Conservation (phyloP, 805 yeast genomes). For the Saturnispora silvae region DNA sequence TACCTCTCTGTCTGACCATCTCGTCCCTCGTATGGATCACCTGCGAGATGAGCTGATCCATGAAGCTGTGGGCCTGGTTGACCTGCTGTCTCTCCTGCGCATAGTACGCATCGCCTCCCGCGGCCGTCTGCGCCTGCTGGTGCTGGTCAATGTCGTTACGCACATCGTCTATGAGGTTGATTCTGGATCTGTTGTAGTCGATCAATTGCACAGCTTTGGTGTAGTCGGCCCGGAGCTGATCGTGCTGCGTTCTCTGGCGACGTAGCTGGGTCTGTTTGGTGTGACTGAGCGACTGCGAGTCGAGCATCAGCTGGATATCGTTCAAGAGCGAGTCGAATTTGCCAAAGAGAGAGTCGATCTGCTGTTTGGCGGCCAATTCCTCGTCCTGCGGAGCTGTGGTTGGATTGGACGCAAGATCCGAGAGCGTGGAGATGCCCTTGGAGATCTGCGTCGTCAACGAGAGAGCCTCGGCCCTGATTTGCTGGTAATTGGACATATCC, state of each 20-base stretch:
- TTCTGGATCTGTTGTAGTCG: slow-evolving; percentile 63
- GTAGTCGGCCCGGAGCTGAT: slow-evolving; percentile 59
- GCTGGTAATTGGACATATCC: slow-evolving; percentile 33
- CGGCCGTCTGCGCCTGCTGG: slow-evolving; percentile 29
- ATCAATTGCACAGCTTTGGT: slow-evolving; percentile 34
- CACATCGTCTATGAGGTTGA: slow-evolving; percentile 65
- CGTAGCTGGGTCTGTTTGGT: slow-evolving; percentile 72
- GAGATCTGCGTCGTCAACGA: slow-evolving; percentile 48
- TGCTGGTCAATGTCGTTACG: slow-evolving; percentile 70
- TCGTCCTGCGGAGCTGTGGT: slow-evolving; percentile 29
- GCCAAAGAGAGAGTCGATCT: slow-evolving; percentile 41
- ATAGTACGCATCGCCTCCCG: slow-evolving; percentile 38
- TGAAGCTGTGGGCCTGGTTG: slow-evolving; percentile 59
- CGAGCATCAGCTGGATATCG: slow-evolving; percentile 42
- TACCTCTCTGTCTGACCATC: slow-evolving; percentile 57
- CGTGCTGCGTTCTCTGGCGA: slow-evolving; percentile 68
- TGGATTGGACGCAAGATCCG: not conserved
- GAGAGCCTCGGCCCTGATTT: slow-evolving; percentile 59
- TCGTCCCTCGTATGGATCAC: slow-evolving; percentile 89
- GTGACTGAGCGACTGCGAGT: slow-evolving; percentile 36
- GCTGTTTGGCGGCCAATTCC: slow-evolving; percentile 25
- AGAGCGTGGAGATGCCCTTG: slow-evolving; percentile 12
- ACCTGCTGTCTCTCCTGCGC: slow-evolving; percentile 67
- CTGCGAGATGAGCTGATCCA: slow-evolving; percentile 71
- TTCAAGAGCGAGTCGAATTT: slow-evolving; percentile 43